A percentile compares a stretch with the other conserved stretches of the same genome.
phyloP scores from a whole-genome alignment of 306 rosid species.

The Luffa acutangula region DNA sequence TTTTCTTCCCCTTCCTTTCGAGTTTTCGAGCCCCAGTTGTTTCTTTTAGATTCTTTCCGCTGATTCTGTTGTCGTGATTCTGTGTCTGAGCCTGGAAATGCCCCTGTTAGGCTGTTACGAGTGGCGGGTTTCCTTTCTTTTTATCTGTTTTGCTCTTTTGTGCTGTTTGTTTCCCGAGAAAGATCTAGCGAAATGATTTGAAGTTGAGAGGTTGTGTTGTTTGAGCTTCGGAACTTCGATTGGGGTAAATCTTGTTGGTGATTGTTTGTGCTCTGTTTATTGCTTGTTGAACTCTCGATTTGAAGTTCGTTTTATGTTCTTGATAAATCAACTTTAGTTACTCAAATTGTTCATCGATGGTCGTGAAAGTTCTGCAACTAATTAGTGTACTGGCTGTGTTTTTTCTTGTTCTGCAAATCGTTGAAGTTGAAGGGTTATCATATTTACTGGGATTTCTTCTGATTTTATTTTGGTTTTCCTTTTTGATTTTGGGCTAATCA shows the following conservation, averaged over 20 bases:
- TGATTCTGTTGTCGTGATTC: not conserved
- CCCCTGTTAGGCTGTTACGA: not conserved
- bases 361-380: not conserved
- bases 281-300: not conserved
- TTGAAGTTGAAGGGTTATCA: not conserved
- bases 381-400: not conserved
- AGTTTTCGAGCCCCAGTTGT: not conserved
- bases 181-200: not conserved
- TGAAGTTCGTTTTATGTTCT: not conserved
- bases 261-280: not conserved
- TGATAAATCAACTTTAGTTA: not conserved
- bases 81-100: not conserved
- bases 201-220: not conserved
- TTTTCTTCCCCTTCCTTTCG: not conserved
- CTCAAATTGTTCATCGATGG: not conserved
- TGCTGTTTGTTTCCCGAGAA: not conserved
- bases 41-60: not conserved
- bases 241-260: not conserved
- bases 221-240: not conserved
- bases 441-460: not conserved
- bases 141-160: not conserved
- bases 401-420: not conserved
- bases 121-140: not conserved
- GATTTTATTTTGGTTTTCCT: not conserved
- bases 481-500: not conserved